Evolutionary conservation across 768 basidiomycete genomes (phyloP).

Genomic region (Macrocybe gigantea): DNA sequence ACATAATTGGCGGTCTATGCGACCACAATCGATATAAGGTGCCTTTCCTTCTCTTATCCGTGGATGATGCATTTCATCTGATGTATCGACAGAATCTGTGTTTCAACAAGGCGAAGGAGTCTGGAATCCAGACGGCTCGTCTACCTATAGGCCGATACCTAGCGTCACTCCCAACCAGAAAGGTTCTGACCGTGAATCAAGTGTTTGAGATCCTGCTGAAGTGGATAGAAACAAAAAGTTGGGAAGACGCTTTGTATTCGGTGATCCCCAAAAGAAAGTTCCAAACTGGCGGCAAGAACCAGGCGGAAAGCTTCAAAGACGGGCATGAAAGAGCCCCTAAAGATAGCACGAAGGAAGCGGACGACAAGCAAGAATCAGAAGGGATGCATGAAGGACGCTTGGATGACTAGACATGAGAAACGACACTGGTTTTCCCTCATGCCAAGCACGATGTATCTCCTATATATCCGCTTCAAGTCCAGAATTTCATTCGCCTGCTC

Average conservation of each 20-base stretch:
- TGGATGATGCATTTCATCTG: slow-evolving; percentile 1
- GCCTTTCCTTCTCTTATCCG: slow-evolving; percentile 6
- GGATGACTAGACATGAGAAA: too few relatives aligned
- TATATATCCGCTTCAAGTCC: too few relatives aligned
- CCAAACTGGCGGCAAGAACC: slow-evolving; percentile 34
- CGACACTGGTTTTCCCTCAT: too few relatives aligned
- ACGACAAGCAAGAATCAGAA: slow-evolving; percentile 5
- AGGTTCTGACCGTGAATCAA: slow-evolving; percentile 97
- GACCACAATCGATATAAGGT: slow-evolving; percentile 98
- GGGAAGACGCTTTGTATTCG: slow-evolving; percentile 82
- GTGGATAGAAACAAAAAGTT: slow-evolving; percentile 82
- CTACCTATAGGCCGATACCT: slow-evolving; percentile 94
- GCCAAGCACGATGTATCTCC: too few relatives aligned
- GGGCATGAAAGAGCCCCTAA: neutral
- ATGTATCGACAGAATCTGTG: slow-evolving; percentile 66
- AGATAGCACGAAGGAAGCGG: neutral
- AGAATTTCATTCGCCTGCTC: too few relatives aligned
- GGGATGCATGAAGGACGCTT: too few relatives aligned
- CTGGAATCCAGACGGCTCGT: slow-evolving; percentile 77
- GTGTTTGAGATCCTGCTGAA: slow-evolving; percentile 88
- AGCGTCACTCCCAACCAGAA: slow-evolving; percentile 78
- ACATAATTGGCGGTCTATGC: slow-evolving; percentile 93
- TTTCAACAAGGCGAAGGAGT: slow-evolving; percentile 72
- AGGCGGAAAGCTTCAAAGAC: slow-evolving; percentile 7
- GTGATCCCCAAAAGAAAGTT: slow-evolving; percentile 94